Percentiles rank a stretch among this genome's conserved stretches.
These are phyloP conservation scores for Ceratocystis eucalypticola DNA, from an alignment of 2,329 filamentous ascomycete species.

Conservation along the genomic window DNA sequence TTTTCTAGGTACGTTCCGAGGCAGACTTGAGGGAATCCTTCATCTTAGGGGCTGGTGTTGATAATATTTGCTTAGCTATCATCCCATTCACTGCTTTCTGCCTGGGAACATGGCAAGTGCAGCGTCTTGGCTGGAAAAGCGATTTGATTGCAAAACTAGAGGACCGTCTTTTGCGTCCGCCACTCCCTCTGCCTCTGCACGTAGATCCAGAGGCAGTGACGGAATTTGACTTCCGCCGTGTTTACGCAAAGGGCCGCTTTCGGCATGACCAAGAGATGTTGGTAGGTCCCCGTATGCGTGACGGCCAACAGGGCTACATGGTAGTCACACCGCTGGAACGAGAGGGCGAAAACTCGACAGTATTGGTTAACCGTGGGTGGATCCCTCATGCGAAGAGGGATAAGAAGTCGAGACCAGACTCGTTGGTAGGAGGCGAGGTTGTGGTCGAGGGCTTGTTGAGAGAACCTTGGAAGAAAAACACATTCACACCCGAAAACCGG, in stretches of 20 bases:
- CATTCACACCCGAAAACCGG: constrained; percentile 85
- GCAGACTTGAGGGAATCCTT: constrained; percentile 9
- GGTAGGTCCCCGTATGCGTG: constrained; percentile 75
- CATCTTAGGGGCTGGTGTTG: not conserved
- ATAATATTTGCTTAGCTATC: constrained; percentile 38
- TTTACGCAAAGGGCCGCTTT: constrained; percentile 59
- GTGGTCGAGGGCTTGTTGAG: constrained; percentile 71
- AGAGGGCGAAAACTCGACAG: constrained; percentile 45
- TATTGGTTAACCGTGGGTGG: constrained; percentile 86
- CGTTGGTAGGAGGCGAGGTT: constrained; percentile 57
- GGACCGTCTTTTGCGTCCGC: constrained; percentile 74
- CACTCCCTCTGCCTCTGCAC: constrained; percentile 69
- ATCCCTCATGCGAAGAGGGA: constrained; percentile 61
- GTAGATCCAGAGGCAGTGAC: constrained; percentile 69
- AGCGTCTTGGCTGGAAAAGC: constrained; percentile 86
- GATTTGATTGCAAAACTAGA: constrained; percentile 83
- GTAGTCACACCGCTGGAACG: constrained; percentile 86
- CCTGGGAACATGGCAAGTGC: constrained; percentile 89
- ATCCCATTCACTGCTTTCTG: constrained; percentile 85
- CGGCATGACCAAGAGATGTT: constrained; percentile 93
- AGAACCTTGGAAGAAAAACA: constrained; percentile 92
- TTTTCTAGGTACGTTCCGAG: constrained; percentile 46
- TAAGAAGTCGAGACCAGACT: constrained; percentile 50
- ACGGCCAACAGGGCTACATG: constrained; percentile 80
- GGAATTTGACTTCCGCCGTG: constrained; percentile 84